These are phyloP conservation scores for Fomitopsis palustris DNA, from an alignment of 1,284 basidiomycete genomes.

Conservation along the genomic window DNA sequence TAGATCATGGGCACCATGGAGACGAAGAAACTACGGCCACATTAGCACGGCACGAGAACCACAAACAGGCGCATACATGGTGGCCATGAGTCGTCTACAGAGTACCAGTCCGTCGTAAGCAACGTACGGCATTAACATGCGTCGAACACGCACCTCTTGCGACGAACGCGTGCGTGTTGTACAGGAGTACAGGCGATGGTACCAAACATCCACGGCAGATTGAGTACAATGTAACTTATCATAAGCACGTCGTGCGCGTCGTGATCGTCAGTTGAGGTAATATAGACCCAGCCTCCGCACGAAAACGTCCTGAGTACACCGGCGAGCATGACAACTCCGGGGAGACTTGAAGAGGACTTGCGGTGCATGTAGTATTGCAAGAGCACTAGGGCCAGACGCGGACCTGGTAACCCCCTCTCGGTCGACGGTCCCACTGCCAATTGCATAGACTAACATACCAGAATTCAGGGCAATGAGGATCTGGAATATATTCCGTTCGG, in stretches of 20 bases:
- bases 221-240: slow-evolving; percentile 80
- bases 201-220: slow-evolving; percentile 87
- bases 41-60: not conserved
- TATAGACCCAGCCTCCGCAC: slow-evolving; percentile 92
- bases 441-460: slow-evolving; percentile 40
- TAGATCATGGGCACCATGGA: slow-evolving; percentile 75
- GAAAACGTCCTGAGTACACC: slow-evolving; percentile 78
- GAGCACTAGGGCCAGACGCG: slow-evolving; percentile 75
- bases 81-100: slow-evolving; percentile 48
- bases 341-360: slow-evolving; percentile 39
- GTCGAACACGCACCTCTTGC: slow-evolving; percentile 46
- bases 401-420: slow-evolving; percentile 41
- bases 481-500: slow-evolving; percentile 87
- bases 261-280: slow-evolving; percentile 81
- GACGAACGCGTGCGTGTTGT: slow-evolving; percentile 35
- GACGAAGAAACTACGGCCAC: slow-evolving; percentile 56
- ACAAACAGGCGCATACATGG: slow-evolving; percentile 38
- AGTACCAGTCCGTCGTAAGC: not conserved
- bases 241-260: slow-evolving; percentile 87
- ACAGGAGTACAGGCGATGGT: slow-evolving; percentile 56
- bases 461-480: slow-evolving; percentile 86
- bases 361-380: slow-evolving; percentile 69
- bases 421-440: not conserved
- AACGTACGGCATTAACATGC: not conserved
- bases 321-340: slow-evolving; percentile 54